Conservation (phyloP, 306 rosid genomes). For the Macrotyloma uniflorum region DNA sequence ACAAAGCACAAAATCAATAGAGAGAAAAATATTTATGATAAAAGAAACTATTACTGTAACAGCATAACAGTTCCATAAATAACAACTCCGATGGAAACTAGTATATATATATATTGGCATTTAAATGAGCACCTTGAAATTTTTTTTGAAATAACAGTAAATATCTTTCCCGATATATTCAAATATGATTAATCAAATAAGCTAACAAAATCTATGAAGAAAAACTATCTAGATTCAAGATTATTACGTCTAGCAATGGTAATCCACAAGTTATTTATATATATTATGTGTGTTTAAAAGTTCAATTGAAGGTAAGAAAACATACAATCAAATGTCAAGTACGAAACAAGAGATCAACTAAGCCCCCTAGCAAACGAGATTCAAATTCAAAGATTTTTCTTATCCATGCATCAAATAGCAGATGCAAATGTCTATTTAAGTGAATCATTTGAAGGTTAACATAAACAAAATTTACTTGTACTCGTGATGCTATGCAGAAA, state of each 20-base stretch:
- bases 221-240: constrained; percentile 8
- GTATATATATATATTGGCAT: no score
- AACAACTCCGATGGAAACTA: no score
- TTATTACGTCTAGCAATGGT: background rate
- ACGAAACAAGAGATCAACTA: background rate
- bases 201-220: constrained; percentile 1
- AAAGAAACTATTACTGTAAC: background rate
- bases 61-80: background rate
- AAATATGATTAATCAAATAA: background rate
- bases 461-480: background rate
- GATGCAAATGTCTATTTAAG: background rate
- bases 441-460: background rate
- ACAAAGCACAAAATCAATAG: constrained; percentile 7
- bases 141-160: background rate
- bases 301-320: constrained; percentile 4
- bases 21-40: background rate
- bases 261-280: background rate
- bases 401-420: background rate
- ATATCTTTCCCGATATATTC: background rate
- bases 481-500: background rate
- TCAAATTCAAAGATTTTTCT: background rate
- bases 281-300: no score
- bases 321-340: background rate
- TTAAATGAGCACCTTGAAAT: constrained; percentile 2
- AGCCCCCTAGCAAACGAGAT: background rate